These are phyloP conservation scores for Hordeum marinum DNA, from an alignment of 176 grass and related monocot genomes.

Conservation along the genomic window DNA sequence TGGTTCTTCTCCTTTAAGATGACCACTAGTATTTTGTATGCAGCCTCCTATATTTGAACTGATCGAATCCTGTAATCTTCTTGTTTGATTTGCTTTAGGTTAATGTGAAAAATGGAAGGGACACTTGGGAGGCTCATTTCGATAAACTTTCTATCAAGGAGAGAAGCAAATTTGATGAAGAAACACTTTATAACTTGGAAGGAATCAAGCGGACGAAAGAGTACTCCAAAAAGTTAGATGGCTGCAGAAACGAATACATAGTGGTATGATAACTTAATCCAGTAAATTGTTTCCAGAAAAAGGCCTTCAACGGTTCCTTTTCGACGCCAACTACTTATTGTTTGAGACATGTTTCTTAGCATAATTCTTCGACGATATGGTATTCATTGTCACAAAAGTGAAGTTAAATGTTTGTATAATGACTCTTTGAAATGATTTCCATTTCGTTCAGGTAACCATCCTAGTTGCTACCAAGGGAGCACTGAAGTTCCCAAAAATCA, in stretches of 20 bases:
- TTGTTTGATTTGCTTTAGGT: slow-evolving; percentile 4
- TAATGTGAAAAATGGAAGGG: not conserved
- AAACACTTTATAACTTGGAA: slow-evolving; percentile 37
- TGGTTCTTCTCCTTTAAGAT: not conserved
- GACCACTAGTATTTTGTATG: not conserved
- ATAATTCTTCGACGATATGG: not conserved
- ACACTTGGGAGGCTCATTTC: slow-evolving; percentile 35
- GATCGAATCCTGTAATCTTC: not conserved
- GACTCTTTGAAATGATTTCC: not conserved
- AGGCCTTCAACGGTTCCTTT: not conserved
- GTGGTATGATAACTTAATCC: slow-evolving; percentile 19
- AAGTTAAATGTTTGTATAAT: not conserved
- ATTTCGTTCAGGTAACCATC: slow-evolving; percentile 26
- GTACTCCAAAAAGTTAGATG: slow-evolving; percentile 40
- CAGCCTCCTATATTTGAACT: not conserved
- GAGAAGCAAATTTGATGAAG: slow-evolving; percentile 41
- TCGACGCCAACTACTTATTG: not conserved
- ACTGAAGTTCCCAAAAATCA: not conserved
- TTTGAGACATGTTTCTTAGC: not conserved
- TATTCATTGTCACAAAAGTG: not conserved
- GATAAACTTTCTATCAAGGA: slow-evolving; percentile 35
- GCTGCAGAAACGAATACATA: slow-evolving; percentile 34
- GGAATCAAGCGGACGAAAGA: slow-evolving; percentile 36
- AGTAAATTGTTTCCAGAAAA: not conserved
- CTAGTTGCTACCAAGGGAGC: slow-evolving; percentile 25